Evolutionary conservation across 441 rosid genomes (phyloP).

Genomic region (Macaranga tanarius): DNA sequence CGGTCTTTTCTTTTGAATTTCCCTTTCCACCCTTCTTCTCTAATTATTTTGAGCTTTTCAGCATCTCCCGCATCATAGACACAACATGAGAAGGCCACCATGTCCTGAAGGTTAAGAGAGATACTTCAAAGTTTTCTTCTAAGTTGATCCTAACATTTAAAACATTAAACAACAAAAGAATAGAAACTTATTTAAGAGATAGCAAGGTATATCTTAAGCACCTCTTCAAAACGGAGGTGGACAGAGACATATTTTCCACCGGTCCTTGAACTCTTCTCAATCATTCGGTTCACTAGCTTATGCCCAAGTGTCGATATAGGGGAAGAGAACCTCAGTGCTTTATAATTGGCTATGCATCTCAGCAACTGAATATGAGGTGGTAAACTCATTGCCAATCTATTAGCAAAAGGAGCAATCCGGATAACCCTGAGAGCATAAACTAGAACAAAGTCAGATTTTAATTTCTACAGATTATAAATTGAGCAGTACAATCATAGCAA

Average conservation of each 20-base stretch:
- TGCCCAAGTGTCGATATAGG: conserved; percentile 61
- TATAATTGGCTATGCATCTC: conserved; percentile 85
- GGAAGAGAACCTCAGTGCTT: conserved; percentile 72
- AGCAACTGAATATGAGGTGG: conserved; percentile 78
- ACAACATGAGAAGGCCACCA: conserved; percentile 98
- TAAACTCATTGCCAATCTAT: conserved; percentile 88
- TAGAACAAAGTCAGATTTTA: not conserved
- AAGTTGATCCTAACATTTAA: not conserved
- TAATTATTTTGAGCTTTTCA: conserved; percentile 64
- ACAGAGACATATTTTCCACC: conserved; percentile 80
- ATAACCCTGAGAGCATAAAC: conserved; percentile 53
- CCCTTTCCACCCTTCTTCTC: conserved; percentile 76
- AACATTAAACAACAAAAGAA: not conserved
- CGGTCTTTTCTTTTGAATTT: conserved; percentile 80
- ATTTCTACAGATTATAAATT: conserved; percentile 4
- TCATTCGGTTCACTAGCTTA: conserved; percentile 65
- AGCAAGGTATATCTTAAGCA: conserved; percentile 25
- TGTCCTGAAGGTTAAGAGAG: conserved; percentile 53
- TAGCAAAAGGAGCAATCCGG: conserved; percentile 82
- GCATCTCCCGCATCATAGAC: conserved; percentile 80
- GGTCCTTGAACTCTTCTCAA: conserved; percentile 62
- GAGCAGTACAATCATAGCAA: not conserved
- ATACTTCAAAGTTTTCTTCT: not conserved
- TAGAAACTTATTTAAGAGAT: conserved; percentile 6
- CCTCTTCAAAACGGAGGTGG: conserved; percentile 96